Conservation (phyloP, 2,329 filamentous ascomycete species). For the Botryosphaeria agaves region DNA sequence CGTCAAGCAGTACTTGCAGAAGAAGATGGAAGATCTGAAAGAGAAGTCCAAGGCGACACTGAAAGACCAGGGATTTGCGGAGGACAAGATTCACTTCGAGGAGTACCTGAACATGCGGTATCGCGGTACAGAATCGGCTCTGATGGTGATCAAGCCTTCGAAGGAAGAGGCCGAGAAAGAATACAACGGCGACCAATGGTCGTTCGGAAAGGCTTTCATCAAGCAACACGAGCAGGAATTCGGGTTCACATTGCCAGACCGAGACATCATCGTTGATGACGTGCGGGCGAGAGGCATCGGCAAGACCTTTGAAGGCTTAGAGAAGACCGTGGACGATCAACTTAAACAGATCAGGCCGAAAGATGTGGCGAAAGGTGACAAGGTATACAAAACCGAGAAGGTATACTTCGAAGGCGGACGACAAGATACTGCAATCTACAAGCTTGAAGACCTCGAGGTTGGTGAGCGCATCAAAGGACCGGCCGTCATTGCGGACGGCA, state of each 20-base stretch:
- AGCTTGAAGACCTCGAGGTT: slow-evolving; percentile 53
- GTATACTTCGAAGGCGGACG: slow-evolving; percentile 80
- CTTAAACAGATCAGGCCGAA: slow-evolving; percentile 50
- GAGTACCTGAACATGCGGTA: slow-evolving; percentile 93
- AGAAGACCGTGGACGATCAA: slow-evolving; percentile 73
- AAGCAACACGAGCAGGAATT: slow-evolving; percentile 85
- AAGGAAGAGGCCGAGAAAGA: slow-evolving; percentile 41
- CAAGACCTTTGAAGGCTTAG: slow-evolving; percentile 64
- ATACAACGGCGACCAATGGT: slow-evolving; percentile 54
- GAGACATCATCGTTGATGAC: slow-evolving; percentile 82
- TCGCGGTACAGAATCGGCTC: slow-evolving; percentile 72
- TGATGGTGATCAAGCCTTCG: slow-evolving; percentile 71
- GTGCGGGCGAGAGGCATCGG: slow-evolving; percentile 78
- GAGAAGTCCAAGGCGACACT: slow-evolving; percentile 52
- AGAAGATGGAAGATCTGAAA: slow-evolving; percentile 65
- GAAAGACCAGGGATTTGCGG: slow-evolving; percentile 60
- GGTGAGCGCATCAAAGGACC: slow-evolving; percentile 63
- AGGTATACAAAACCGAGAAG: slow-evolving; percentile 45
- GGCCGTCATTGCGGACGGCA: slow-evolving; percentile 72
- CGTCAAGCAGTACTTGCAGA: slow-evolving; percentile 43
- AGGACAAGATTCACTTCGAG: slow-evolving; percentile 62
- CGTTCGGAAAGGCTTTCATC: slow-evolving; percentile 70
- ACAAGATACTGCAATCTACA: slow-evolving; percentile 64
- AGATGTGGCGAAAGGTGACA: slow-evolving; percentile 37
- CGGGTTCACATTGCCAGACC: slow-evolving; percentile 69